Evolutionary conservation across 805 yeast species (phyloP).

Genomic region (Sugiyamaella chiloensis): DNA sequence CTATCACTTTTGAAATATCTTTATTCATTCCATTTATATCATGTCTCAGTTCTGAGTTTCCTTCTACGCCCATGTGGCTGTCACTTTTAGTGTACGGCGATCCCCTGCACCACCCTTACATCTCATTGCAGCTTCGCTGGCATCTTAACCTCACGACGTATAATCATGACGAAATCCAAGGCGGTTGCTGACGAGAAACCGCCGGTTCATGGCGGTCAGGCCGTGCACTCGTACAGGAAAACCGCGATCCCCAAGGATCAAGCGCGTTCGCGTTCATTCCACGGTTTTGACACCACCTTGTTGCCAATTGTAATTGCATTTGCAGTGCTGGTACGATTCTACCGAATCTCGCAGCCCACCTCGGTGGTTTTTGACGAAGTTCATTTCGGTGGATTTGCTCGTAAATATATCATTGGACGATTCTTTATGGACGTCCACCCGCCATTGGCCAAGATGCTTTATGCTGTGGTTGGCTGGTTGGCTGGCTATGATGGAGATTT

Average conservation of each 20-base stretch:
- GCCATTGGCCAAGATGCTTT: conserved; percentile 61
- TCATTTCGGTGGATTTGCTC: conserved; percentile 95
- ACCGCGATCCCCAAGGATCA: conserved; percentile 27
- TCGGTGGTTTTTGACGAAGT: conserved; percentile 92
- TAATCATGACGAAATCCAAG: background rate
- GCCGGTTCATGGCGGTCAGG: background rate
- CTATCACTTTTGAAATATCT: too few relatives aligned
- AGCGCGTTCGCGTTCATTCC: conserved; percentile 26
- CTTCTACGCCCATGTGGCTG: background rate
- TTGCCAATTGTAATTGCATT: conserved; percentile 43
- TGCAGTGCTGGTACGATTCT: conserved; percentile 59
- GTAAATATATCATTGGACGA: conserved; percentile 63
- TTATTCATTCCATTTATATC: too few relatives aligned
- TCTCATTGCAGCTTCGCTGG: background rate
- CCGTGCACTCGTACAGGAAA: conserved; percentile 23
- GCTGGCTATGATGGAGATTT: conserved; percentile 52
- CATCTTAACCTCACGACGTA: background rate
- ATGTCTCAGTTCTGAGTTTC: too few relatives aligned
- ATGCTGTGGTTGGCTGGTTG: conserved; percentile 49
- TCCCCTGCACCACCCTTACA: background rate
- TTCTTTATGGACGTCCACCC: conserved; percentile 73
- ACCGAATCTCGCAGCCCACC: conserved; percentile 61
- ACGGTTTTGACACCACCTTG: conserved; percentile 18
- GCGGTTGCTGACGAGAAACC: background rate
- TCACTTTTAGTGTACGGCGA: background rate